Base-by-base conservation (phyloP, 495 filamentous ascomycete species). In the Polyplosphaeria fusca region DNA sequence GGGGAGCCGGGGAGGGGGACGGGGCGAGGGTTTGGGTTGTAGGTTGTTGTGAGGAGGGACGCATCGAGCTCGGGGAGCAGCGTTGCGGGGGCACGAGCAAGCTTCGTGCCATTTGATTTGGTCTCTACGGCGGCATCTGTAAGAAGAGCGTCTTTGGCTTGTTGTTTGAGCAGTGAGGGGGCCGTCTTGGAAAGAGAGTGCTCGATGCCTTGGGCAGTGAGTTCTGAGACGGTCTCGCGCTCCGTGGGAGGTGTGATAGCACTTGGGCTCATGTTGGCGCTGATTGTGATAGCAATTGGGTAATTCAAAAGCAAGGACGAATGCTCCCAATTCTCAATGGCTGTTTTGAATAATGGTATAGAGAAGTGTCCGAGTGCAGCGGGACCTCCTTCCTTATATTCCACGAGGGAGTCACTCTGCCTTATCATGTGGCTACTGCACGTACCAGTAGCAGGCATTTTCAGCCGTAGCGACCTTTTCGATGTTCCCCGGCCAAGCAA, bases 31-130 rank as follows among this genome's bases (percentile, higher is more conserved):
- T 76, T 75, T 49, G 78, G 81, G 48, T 86, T 87, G 56, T 79
- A 76, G 57, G 80, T 86, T 71, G 85, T 79, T 52, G 73, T 84
- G 68, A 92, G 77, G 55, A 80, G 82, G 40, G 88, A 91, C 66
- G 82, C 83, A 67, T 95, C 83, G 32, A 95, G 81, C 52, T 65
- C 52, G 41, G 52, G 18, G 42, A 61, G 57, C 4, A 48, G 40
- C 9, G 47, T 49, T 2, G 50, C 3, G 13, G 41, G 26, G 43
- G 42, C 49, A 27, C 43, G 47, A 16, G 26, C 2, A 32, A 35
- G 19, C 12, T 43, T 26, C 25, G 22, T 7, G 19, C 27, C 45
- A 23, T 48, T 56, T 35, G 41, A 28, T 16, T 39, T 0, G 20
- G 5, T 20, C 25, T 62, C 19, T 2, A 38, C 32, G n/a, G 40